A percentile compares a stretch with the other conserved stretches of the same genome.
Evolutionary conservation across 2,329 filamentous ascomycete genomes (phyloP).

Genomic region (Penicillium verrucosum): DNA sequence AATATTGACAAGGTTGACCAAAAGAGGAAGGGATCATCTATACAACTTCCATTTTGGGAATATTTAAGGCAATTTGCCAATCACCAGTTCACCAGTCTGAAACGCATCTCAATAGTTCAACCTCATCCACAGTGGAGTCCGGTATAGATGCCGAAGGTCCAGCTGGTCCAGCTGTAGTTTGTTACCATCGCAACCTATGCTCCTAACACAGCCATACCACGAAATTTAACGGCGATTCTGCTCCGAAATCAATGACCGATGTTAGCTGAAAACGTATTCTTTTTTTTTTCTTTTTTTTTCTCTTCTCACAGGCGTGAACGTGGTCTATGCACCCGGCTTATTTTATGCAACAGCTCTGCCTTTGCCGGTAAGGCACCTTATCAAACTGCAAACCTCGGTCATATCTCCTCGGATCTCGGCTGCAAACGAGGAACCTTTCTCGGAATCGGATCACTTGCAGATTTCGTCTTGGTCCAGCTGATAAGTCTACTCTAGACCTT

Average conservation of each 20-base stretch:
- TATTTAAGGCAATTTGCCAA: conserved; percentile 5
- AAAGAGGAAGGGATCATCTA: conserved; percentile 19
- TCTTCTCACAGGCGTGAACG: background rate
- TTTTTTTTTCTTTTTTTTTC: background rate
- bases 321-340: background rate
- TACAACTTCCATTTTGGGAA: conserved; percentile 12
- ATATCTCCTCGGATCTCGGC: background rate
- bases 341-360: background rate
- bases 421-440: background rate
- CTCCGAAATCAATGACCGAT: background rate
- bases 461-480: background rate
- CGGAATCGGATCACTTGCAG: background rate
- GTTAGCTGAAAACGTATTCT: background rate
- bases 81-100: conserved; percentile 13
- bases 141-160: background rate
- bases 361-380: background rate
- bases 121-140: background rate
- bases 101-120: conserved; percentile 8
- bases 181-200: conserved; percentile 2
- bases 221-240: background rate
- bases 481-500: background rate
- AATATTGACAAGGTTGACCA: conserved; percentile 7
- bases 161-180: background rate
- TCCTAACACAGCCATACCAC: background rate
- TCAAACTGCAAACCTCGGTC: background rate